These are phyloP conservation scores for Trichoderma breve DNA, from an alignment of 2,329 filamentous ascomycete species.

Conservation along the genomic window DNA sequence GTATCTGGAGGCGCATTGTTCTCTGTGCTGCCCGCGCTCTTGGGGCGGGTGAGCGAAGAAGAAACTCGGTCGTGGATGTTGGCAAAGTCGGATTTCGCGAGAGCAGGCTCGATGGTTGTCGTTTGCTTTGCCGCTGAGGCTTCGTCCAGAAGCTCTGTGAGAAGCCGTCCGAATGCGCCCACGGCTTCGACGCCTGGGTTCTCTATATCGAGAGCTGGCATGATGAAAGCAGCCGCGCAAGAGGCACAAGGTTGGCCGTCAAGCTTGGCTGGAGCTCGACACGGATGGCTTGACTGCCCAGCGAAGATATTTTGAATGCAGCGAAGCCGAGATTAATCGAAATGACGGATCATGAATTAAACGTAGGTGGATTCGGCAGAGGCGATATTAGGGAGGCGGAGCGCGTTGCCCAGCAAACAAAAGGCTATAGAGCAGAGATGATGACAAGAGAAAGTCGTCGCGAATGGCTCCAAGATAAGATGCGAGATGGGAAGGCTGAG, in stretches of 20 bases:
- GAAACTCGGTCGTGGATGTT: conserved; percentile 47
- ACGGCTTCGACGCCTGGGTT: conserved; percentile 54
- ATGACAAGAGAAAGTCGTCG: background rate
- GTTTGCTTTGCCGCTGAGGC: conserved; percentile 59
- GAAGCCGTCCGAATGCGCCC: conserved; percentile 50
- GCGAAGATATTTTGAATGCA: background rate
- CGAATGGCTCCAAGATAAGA: conserved; percentile 8
- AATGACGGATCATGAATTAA: background rate
- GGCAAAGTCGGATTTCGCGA: conserved; percentile 67
- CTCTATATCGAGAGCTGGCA: conserved; percentile 49
- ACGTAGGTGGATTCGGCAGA: background rate
- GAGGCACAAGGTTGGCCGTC: background rate
- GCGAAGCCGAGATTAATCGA: background rate
- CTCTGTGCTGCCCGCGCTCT: conserved; percentile 31
- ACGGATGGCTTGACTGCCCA: background rate
- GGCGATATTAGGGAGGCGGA: background rate
- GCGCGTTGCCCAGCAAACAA: background rate
- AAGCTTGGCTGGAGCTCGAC: background rate
- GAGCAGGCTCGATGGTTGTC: conserved; percentile 66
- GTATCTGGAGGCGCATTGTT: conserved; percentile 38
- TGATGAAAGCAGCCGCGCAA: conserved; percentile 29
- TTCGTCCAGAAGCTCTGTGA: conserved; percentile 57
- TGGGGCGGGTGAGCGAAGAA: conserved; percentile 29
- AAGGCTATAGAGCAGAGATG: background rate
- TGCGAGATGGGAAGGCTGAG: conserved; percentile 17